These are phyloP conservation scores for Oryza coarctata DNA, from an alignment of 176 grass and related monocot genomes.

Conservation along the genomic window DNA sequence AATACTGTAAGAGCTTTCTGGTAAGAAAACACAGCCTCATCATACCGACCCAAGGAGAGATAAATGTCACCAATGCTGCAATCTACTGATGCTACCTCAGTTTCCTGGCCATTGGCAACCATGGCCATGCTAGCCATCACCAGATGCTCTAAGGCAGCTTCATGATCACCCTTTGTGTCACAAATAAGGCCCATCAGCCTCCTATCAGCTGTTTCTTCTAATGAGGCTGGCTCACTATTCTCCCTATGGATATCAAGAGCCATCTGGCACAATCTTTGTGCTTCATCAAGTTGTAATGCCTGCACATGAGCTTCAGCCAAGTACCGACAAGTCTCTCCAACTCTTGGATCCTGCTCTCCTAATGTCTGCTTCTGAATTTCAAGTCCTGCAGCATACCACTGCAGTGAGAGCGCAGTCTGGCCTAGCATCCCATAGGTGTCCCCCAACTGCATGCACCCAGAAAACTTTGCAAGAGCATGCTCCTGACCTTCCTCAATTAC, in stretches of 20 bases:
- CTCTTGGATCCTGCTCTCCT: slow-evolving; percentile 79
- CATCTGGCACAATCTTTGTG: slow-evolving; percentile 72
- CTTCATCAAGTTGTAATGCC: slow-evolving; percentile 81
- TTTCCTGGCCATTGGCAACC: slow-evolving; percentile 85
- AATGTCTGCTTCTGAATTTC: slow-evolving; percentile 77
- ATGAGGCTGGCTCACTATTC: slow-evolving; percentile 53
- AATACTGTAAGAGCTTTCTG: slow-evolving; percentile 90
- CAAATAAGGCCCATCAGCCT: slow-evolving; percentile 91
- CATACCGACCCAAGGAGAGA: slow-evolving; percentile 79
- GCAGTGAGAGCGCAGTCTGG: slow-evolving; percentile 67
- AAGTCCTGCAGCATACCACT: slow-evolving; percentile 72
- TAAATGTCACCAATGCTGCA: slow-evolving; percentile 95
- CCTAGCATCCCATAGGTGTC: slow-evolving; percentile 89
- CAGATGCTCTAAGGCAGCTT: slow-evolving; percentile 90
- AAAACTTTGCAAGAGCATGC: slow-evolving; percentile 92
- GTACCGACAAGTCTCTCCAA: slow-evolving; percentile 89
- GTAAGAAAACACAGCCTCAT: slow-evolving; percentile 87
- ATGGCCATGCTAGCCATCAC: slow-evolving; percentile 86
- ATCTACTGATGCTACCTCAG: slow-evolving; percentile 92
- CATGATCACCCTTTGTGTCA: slow-evolving; percentile 84
- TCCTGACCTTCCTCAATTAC: slow-evolving; percentile 79
- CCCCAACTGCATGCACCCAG: slow-evolving; percentile 89
- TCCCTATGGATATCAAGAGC: slow-evolving; percentile 83
- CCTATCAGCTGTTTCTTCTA: slow-evolving; percentile 91
- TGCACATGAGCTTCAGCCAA: slow-evolving; percentile 96